Evolutionary conservation across 1,139 yeast species (phyloP).

Genomic region (Casaregolazyma suthepensis): DNA sequence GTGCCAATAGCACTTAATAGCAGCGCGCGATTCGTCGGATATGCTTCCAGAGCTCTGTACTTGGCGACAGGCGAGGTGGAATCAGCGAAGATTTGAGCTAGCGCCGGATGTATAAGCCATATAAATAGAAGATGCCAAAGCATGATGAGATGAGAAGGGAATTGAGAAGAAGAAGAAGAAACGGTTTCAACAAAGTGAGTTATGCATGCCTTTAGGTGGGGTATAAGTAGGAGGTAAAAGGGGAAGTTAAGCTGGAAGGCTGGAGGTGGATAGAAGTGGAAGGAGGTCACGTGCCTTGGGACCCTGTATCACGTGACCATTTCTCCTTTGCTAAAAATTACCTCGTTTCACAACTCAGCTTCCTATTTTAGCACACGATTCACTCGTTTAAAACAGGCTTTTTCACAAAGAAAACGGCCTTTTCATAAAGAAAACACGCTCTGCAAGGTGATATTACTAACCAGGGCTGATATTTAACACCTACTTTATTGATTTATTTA

Average conservation of each 20-base stretch:
- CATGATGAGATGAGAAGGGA: neutral
- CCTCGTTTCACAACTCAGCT: neutral
- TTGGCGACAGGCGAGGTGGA: conserved; percentile 1
- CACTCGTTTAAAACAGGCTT: neutral
- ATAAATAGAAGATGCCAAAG: neutral
- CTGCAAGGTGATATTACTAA: neutral
- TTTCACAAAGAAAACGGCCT: too few relatives aligned
- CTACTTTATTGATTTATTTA: neutral
- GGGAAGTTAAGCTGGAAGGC: neutral
- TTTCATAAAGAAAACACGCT: neutral
- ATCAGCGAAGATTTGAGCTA: neutral
- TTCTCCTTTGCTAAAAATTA: neutral
- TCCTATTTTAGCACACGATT: neutral
- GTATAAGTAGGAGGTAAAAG: neutral
- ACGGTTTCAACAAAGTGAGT: neutral
- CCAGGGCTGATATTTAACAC: neutral
- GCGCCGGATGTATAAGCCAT: neutral
- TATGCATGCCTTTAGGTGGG: neutral
- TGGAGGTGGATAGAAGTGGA: too few relatives aligned
- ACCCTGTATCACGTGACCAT: too few relatives aligned
- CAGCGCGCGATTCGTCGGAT: conserved; percentile 4
- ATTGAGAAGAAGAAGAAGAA: neutral
- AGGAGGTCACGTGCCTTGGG: too few relatives aligned
- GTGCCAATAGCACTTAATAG: conserved; percentile 2
- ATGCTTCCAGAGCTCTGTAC: neutral